Evolutionary conservation across 2,329 filamentous ascomycete species (phyloP).

Genomic region (Xylariomycetidae sp.): DNA sequence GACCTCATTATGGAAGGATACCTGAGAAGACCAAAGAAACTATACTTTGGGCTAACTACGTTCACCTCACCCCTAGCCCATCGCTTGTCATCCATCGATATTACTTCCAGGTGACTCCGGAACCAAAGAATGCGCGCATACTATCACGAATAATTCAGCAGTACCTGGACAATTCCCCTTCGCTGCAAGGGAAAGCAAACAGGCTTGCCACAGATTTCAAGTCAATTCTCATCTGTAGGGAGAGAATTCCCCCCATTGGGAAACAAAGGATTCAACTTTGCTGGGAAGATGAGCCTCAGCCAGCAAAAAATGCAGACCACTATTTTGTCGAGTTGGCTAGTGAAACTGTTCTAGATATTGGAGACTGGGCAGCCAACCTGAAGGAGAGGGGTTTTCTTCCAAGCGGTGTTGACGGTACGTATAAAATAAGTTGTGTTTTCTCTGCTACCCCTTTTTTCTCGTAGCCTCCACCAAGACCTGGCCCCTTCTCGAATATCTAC

Average conservation of each 20-base stretch:
- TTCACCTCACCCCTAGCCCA: not conserved
- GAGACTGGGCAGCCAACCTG: no score
- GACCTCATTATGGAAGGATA: no score
- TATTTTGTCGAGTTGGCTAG: not conserved
- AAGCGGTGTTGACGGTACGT: constrained; percentile 6
- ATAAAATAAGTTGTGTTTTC: constrained; percentile 17
- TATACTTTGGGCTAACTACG: constrained; percentile 11
- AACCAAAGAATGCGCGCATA: constrained; percentile 1
- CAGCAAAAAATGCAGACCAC: constrained; percentile 16
- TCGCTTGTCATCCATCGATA: constrained; percentile 4
- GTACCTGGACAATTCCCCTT: constrained; percentile 2
- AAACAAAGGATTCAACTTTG: constrained; percentile 9
- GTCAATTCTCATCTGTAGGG: constrained; percentile 25
- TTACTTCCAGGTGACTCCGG: constrained; percentile 8
- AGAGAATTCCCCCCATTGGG: constrained; percentile 12
- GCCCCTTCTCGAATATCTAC: constrained; percentile 22
- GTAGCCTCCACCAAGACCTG: no score
- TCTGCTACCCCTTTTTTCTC: constrained; percentile 20
- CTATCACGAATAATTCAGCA: constrained; percentile 6
- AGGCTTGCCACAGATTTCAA: constrained; percentile 29
- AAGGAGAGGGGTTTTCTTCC: no score
- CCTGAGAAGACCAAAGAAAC: no score
- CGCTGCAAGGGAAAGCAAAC: constrained; percentile 2
- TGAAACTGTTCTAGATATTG: no score
- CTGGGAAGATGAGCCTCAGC: constrained; percentile 20